A percentile compares a stretch with the other conserved stretches of the same genome.
phyloP scores from a whole-genome alignment of 306 rosid genomes.

The Coriaria nepalensis region DNA sequence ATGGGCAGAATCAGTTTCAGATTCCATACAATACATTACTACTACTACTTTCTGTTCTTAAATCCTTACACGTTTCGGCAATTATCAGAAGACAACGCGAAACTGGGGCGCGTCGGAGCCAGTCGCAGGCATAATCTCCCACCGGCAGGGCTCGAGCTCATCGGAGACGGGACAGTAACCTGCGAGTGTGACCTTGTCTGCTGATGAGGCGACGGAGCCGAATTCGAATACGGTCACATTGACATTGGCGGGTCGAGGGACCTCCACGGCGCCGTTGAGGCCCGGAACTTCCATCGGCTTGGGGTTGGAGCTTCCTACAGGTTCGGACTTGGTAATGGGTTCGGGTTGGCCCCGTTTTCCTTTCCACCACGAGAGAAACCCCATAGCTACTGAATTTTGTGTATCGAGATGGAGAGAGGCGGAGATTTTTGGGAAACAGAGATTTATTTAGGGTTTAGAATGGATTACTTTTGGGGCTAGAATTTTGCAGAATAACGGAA shows the following conservation, averaged over 20 bases:
- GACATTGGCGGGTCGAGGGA: conserved; percentile 40
- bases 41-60: too few relatives aligned
- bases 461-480: too few relatives aligned
- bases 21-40: too few relatives aligned
- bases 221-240: conserved; percentile 86
- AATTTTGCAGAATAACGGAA: too few relatives aligned
- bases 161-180: conserved; percentile 94
- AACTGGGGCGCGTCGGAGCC: conserved; percentile 81
- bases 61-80: too few relatives aligned
- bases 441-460: neutral
- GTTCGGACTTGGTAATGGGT: conserved; percentile 18
- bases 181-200: conserved; percentile 74
- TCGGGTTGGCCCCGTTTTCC: conserved; percentile 21
- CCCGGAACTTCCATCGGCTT: conserved; percentile 37
- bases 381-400: conserved; percentile 28
- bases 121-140: conserved; percentile 77
- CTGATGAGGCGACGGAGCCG: conserved; percentile 59
- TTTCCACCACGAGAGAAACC: conserved; percentile 69
- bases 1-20: too few relatives aligned
- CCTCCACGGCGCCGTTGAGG: conserved; percentile 77
- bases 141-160: conserved; percentile 94
- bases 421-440: conserved; percentile 1
- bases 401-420: neutral
- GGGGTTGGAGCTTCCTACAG: conserved; percentile 4
- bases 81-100: conserved; percentile 56